Evolutionary conservation across 163 green algal species (phyloP).

Genomic region (Chlorella variabilis): DNA sequence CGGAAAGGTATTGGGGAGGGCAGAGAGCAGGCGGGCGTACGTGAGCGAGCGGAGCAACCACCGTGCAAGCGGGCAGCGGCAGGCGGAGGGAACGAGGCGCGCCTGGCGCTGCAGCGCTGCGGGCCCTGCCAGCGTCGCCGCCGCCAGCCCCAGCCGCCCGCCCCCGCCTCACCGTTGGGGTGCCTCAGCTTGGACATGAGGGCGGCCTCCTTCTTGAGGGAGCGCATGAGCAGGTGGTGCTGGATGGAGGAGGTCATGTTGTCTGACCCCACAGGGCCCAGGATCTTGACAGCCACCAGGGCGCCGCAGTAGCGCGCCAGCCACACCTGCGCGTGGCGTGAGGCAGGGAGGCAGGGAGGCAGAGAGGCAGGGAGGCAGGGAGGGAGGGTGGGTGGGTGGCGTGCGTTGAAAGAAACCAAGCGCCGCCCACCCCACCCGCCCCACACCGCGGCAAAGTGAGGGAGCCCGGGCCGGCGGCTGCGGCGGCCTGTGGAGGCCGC

Average conservation of each 20-base stretch:
- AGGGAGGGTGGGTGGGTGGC: not conserved
- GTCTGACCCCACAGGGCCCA: slow-evolving; percentile 15
- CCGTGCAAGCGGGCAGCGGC: no score
- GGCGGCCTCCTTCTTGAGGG: slow-evolving; percentile 52
- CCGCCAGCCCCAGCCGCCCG: no score
- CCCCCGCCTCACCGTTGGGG: slow-evolving; percentile 59
- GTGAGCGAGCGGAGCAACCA: no score
- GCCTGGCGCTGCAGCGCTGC: no score
- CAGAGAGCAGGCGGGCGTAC: no score
- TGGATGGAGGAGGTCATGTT: slow-evolving; percentile 33
- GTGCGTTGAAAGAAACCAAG: no score
- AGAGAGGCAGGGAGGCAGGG: no score
- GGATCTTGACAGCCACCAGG: slow-evolving; percentile 53
- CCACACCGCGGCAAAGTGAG: no score
- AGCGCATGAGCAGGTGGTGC: slow-evolving; percentile 25
- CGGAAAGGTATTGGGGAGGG: not conserved
- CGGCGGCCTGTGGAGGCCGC: not conserved
- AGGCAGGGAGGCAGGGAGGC: no score
- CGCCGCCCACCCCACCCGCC: no score
- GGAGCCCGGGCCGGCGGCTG: no score
- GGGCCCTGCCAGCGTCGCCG: no score
- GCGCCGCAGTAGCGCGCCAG: slow-evolving; percentile 45
- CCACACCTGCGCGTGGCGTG: slow-evolving; percentile 48
- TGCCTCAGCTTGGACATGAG: slow-evolving; percentile 61
- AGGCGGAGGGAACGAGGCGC: not conserved